A percentile compares a stretch with the other conserved stretches of the same genome.
These are phyloP conservation scores for Hypoxylon sp. DNA, from an alignment of 2,329 filamentous ascomycete genomes.

Conservation along the genomic window DNA sequence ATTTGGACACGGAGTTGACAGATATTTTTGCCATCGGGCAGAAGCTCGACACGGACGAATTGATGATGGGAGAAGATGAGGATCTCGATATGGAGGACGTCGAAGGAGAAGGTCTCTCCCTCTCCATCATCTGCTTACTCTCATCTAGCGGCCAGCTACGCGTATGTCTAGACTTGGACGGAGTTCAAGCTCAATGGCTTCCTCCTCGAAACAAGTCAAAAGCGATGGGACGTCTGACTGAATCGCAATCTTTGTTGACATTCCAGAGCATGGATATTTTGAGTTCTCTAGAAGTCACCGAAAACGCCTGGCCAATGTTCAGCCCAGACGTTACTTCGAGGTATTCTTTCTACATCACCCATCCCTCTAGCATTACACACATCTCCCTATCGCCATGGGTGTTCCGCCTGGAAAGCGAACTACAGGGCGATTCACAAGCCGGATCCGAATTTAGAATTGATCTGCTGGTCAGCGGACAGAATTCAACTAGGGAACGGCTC, in stretches of 20 bases:
- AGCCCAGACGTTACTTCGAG: constrained; percentile 71
- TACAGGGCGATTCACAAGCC: constrained; percentile 66
- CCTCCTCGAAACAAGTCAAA: constrained; percentile 67
- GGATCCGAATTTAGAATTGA: constrained; percentile 73
- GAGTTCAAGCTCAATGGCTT: constrained; percentile 75
- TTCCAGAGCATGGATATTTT: constrained; percentile 74
- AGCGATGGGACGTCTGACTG: constrained; percentile 54
- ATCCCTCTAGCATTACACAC: constrained; percentile 70
- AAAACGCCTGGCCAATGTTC: constrained; percentile 73
- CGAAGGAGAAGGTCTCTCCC: constrained; percentile 70
- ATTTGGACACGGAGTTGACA: constrained; percentile 67
- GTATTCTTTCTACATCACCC: constrained; percentile 73
- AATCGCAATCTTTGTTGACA: constrained; percentile 65
- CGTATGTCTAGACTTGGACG: constrained; percentile 71
- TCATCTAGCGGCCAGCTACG: constrained; percentile 72
- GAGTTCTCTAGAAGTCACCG: constrained; percentile 64
- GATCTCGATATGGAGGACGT: constrained; percentile 68
- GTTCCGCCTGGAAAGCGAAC: constrained; percentile 72
- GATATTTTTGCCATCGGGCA: constrained; percentile 74
- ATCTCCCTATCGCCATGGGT: constrained; percentile 73
- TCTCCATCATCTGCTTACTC: constrained; percentile 70
- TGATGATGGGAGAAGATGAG: constrained; percentile 75
- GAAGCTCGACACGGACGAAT: constrained; percentile 69
- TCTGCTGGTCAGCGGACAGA: constrained; percentile 69
- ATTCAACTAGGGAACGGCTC: constrained; percentile 67